Base-by-base conservation (phyloP, 1,284 basidiomycete genomes). In the Tilletia walkeri region DNA sequence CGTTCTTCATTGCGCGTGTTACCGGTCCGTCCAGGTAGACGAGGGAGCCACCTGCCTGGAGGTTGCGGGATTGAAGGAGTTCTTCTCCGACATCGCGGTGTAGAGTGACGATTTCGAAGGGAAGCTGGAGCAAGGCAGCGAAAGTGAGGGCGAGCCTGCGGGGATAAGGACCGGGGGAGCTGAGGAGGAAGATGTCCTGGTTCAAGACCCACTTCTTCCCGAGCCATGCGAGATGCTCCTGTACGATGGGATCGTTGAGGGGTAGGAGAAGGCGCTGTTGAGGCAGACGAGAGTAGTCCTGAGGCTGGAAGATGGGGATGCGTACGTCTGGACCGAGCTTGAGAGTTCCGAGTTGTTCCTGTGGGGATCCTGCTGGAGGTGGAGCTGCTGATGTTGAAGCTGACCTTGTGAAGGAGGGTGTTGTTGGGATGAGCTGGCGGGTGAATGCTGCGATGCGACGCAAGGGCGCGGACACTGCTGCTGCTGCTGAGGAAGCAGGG, bases 81-180 rank as follows among this genome's bases (percentile, higher is more conserved):
- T 85, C 84, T 5, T 85, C 84, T 38, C 84, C 82, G 4, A 84
- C 72, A 69, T 85, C 84, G 2, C 83, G 76, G 67, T 85, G 84
- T 61, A 85, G 78, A 4, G 80, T 76, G 65, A 85, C 80, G 69
- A 83, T 75, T 70, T 85, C 84, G 66, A 78, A 76, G 2, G 82
- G 82, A 38, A 82, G 71, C 70, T 82, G 82, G n/a, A 83, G 72
- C 10, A 83, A 74, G 34, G 82, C 74, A 10, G 81, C 80, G 48
- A 85, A 85, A 0, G 84, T 85, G 41, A 84, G 75, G 50, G 80
- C 80, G 39, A 85, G 78, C 4, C 84, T 73, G n/a, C 84, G 81
- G 0, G 84, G 76, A 71, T 81, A 85, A 0, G 84, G 83, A 12
- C 83, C 83, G 3, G 84, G 84, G 0, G 83, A 70, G 9, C 79